A percentile compares a stretch with the other conserved stretches of the same genome.
phyloP scores from a whole-genome alignment of 176 grass and related monocot genomes.

The Eleusine indica region DNA sequence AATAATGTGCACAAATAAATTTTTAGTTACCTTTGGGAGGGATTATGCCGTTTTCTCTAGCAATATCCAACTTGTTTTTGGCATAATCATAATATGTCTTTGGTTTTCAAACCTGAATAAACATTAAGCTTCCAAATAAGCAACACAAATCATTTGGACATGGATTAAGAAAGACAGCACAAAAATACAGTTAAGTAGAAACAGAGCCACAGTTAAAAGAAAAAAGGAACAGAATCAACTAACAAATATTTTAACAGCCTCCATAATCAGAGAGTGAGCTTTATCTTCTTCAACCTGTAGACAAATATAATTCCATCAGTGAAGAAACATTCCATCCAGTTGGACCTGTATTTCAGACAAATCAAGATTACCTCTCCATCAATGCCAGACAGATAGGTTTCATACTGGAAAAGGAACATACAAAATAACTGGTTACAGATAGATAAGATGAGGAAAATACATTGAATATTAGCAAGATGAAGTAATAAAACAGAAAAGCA shows the following conservation, averaged over 20 bases:
- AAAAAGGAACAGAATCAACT: neutral
- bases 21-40: too few relatives aligned
- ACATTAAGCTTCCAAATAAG: neutral
- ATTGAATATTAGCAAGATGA: too few relatives aligned
- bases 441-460: too few relatives aligned
- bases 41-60: neutral
- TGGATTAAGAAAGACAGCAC: neutral
- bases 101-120: neutral
- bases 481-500: too few relatives aligned
- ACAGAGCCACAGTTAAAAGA: too few relatives aligned
- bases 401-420: neutral
- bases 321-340: too few relatives aligned
- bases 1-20: too few relatives aligned
- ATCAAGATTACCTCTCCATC: too few relatives aligned
- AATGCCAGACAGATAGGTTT: neutral
- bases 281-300: neutral
- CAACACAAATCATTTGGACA: neutral
- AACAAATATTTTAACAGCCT: neutral
- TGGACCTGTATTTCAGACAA: too few relatives aligned
- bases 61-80: conserved; percentile 25
- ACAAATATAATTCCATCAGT: neutral
- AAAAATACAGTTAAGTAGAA: too few relatives aligned
- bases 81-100: conserved; percentile 18
- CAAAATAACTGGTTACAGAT: too few relatives aligned
- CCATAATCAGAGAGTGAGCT: neutral